Evolutionary conservation across 164 flowering plant genomes (phyloP), one percentile per base, ranked within the genome.

Genomic region (Paratinospora sagittata): DNA sequence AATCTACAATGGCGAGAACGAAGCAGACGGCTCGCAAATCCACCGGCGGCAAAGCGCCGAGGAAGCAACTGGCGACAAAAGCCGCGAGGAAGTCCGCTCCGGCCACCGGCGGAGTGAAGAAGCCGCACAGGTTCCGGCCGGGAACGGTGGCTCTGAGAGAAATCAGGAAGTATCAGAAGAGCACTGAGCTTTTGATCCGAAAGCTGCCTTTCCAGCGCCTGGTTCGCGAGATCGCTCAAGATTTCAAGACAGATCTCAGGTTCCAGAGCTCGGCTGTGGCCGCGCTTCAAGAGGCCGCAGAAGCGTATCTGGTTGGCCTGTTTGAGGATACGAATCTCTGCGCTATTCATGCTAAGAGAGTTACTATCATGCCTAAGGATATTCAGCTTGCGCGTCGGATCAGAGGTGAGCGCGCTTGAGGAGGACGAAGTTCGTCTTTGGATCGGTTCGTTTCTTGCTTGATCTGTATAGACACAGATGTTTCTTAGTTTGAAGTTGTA

Each of bases 291-390:
- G 82, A 83, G 37, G 79, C 82, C 2, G 82, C 82, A 0, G 82
- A 76, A 71, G 81, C 83, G 8, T 81, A 80, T 61, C 43, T 80
- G 43, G 80, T 80, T 7, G 82, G 80, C 10, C 68, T 80, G 14
- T 80, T 80, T 19, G 82, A 77, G 67, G 79, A 81, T 30, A 76
- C 84, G 4, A 78, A 82, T 47, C 77, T 82, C 43, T 82, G 84
- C 19, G 84, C 84, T 0, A 81, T 81, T 52, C 82, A 79, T 36
- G 84, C 82, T 4, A 81, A 79, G 80, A 63, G 83, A 10, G 83
- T 80, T 0, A 82, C 85, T 0, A 80, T 80, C 41, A 80, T 82
- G 85, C 83, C 83, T 33, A 82, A 80, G 69, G 82, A 82, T 45
- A 82, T 82, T 6, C 84, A 82, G 75, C 72, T 82, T 3, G 82